Evolutionary conservation across 345 rosid genomes (phyloP), one percentile per base, ranked within the genome.

Genomic region (Syzygium aqueum): DNA sequence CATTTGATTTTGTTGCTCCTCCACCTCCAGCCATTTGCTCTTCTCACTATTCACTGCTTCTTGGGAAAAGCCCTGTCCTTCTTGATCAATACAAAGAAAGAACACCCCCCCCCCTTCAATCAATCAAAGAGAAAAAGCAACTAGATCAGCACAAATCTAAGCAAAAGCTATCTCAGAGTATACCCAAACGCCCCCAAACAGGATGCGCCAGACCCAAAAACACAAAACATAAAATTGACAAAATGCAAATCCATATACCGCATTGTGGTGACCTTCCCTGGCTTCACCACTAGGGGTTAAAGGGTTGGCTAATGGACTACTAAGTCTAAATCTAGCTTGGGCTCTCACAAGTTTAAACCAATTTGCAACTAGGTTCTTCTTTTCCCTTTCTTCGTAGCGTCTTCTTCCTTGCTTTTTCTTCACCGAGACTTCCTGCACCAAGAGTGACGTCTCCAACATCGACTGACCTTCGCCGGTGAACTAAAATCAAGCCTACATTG

Each of bases 1-100:
- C 99, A 9, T 90, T 95, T 28, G 90, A 85, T 93, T 95, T 96
- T 22, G 50, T 90, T 43, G 93, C 90, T 33, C 92, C 95, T 86
- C 93, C 94, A 88, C 94, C 95, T 28, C 84, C 91, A 46, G 90
- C 89, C 89, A 88, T 89, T 30, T 51, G 59, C 61, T 59, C 49
- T 17, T 3, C 49, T 61, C 53, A 77, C 33, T 51, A 46, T 19
- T 51, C 61, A 77, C 53, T 67, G 16, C 25, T 21, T 27, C 84
- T 50, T 51, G 53, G 53, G 82, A 85, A 51, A 52, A 63, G 87
- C 56, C 50, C 85, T 61, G 88, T 84, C 67, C 85, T 27, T 65
- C 52, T 85, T 85, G 59, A 28, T 61, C 53, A 57, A 65, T 54
- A 77, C 84, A 27, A 85, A 88, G 73, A 85, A 33, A 85, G 3